Evolutionary conservation across 2,329 filamentous ascomycete genomes (phyloP), one percentile per base, ranked within the genome.

Genomic region (Pseudogymnoascus sp.): DNA sequence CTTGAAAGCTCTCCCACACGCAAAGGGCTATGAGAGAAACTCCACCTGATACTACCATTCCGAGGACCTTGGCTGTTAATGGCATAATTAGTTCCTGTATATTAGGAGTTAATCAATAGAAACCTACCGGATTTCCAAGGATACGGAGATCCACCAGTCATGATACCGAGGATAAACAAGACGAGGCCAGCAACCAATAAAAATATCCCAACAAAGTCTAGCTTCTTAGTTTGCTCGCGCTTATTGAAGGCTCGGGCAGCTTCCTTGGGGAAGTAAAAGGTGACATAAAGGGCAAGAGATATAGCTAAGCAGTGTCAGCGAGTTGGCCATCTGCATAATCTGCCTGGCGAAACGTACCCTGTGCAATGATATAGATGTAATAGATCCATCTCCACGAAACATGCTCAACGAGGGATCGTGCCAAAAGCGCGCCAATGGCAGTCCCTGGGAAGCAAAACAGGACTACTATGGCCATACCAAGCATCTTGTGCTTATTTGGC

Each of bases 241-340:
- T 39, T 15, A 39, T 39, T 39, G 3, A 39, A 39, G 8, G 36
- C 36, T 15, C 15, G 36, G 36, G 36, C 36, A 39, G 36, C 36
- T 39, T 39, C 66, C 35, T 74, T 74, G 63, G 77, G 75, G 2
- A 77, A 71, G 65, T 79, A 78, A 65, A 76, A 77, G 63, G 76
- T 51, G 63, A 72, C 72, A 15, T 75, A 66, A 2, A 74, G 66
- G 29, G 73, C 66, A 55, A 74, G 71, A n/a, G 74, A 70, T 4
- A 74, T 67, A 4, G 68, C 70, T 48, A 72, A 70, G 21, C 29
- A 74, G n/a, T 39, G 36, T 39, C n/a, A 31, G 44, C 17, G 7
- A n/a, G 74, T 39, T 39, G n/a, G 5, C n/a, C 6, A 39, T 13
- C 36, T 15, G n/a, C 13, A 39, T 13, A 39, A 39, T 15, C 15